These are phyloP conservation scores for Gentiana straminea DNA, from an alignment of 257 asterid species.

Conservation along the genomic window DNA sequence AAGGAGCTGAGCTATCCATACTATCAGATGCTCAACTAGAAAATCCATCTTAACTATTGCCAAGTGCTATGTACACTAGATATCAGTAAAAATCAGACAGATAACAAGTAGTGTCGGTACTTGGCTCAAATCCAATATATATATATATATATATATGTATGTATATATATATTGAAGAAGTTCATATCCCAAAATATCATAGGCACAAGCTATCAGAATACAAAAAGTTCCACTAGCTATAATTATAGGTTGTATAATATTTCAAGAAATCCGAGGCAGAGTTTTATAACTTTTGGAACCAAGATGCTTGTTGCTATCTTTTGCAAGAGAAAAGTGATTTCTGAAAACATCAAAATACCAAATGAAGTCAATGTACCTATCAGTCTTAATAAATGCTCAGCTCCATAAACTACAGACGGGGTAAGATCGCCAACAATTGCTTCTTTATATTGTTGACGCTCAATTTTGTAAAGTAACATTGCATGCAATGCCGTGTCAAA, in stretches of 20 bases:
- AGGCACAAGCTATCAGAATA: too few relatives aligned
- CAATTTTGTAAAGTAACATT: constrained; percentile 63
- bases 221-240: not conserved
- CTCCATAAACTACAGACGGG: constrained; percentile 64
- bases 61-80: not conserved
- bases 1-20: not conserved
- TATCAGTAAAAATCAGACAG: too few relatives aligned
- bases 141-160: too few relatives aligned
- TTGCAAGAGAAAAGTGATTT: not conserved
- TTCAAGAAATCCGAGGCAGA: not conserved
- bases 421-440: constrained; percentile 24
- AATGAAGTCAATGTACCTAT: constrained; percentile 36
- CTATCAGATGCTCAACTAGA: not conserved
- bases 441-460: constrained; percentile 48
- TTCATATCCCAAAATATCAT: too few relatives aligned
- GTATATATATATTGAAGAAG: too few relatives aligned
- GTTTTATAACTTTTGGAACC: not conserved
- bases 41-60: not conserved
- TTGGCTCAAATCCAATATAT: too few relatives aligned
- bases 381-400: constrained; percentile 70
- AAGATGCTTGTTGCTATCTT: not conserved
- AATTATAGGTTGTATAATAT: not conserved
- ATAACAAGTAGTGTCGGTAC: too few relatives aligned
- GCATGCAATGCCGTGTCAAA: constrained; percentile 64
- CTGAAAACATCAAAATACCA: not conserved